Evolutionary conservation across 805 yeast genomes (phyloP).

Genomic region (Cyberlindnera maritima): DNA sequence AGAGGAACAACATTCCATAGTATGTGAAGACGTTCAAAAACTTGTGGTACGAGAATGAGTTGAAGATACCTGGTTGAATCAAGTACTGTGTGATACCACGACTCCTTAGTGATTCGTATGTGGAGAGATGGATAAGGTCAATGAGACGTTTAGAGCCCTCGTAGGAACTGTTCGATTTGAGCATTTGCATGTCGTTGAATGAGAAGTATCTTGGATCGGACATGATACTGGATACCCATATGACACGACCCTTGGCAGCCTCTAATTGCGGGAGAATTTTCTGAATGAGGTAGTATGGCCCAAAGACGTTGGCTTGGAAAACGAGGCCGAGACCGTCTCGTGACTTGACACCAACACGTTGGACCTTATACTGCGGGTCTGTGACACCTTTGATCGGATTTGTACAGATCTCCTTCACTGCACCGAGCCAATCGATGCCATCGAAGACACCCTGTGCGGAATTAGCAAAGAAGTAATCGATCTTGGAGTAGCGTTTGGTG

Average conservation of each 20-base stretch:
- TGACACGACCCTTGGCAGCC: constrained; percentile 56
- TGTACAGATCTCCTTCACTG: constrained; percentile 60
- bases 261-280: constrained; percentile 55
- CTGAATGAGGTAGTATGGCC: constrained; percentile 83
- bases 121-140: constrained; percentile 77
- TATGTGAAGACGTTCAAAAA: constrained; percentile 76
- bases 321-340: constrained; percentile 80
- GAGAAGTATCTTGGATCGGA: constrained; percentile 74
- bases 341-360: constrained; percentile 72
- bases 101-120: constrained; percentile 49
- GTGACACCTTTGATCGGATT: constrained; percentile 85
- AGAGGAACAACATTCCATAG: constrained; percentile 81
- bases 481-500: constrained; percentile 54
- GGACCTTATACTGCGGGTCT: constrained; percentile 81
- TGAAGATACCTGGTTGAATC: constrained; percentile 93
- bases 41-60: constrained; percentile 73
- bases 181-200: constrained; percentile 69
- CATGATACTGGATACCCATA: constrained; percentile 88
- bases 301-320: constrained; percentile 95
- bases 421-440: constrained; percentile 85
- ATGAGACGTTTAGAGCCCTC: constrained; percentile 90
- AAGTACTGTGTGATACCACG: constrained; percentile 68
- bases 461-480: constrained; percentile 81
- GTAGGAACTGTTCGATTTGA: constrained; percentile 65
- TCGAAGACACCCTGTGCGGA: constrained; percentile 87